Evolutionary conservation across 768 basidiomycete genomes (phyloP).

Genomic region (Tricholoma sp.): DNA sequence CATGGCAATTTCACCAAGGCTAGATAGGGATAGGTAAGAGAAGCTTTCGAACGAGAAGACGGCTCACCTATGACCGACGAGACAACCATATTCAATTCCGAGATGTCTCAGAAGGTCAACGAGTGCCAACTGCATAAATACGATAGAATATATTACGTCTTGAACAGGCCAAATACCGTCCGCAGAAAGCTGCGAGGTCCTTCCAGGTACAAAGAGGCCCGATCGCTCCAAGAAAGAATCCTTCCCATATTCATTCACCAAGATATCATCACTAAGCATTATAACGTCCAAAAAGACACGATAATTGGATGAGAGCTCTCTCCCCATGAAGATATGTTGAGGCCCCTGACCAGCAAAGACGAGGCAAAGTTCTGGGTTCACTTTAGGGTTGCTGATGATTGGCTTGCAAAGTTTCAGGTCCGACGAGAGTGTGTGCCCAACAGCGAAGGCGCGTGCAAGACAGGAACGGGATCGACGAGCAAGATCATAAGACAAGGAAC

Average conservation of each 20-base stretch:
- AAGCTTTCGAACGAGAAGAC: no score
- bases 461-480: neutral
- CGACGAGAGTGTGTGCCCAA: neutral
- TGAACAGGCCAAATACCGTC: conserved; percentile 3
- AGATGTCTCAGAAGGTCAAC: conserved; percentile 7
- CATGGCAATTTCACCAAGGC: conserved; percentile 1
- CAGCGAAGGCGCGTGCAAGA: neutral
- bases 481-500: conserved; percentile 1
- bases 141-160: conserved; percentile 7
- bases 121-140: conserved; percentile 7
- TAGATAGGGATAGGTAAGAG: neutral
- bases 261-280: neutral
- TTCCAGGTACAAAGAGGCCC: neutral
- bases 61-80: conserved; percentile 1
- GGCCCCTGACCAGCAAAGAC: conserved; percentile 2
- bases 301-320: neutral
- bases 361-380: neutral
- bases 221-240: neutral
- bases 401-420: neutral
- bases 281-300: neutral
- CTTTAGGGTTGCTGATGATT: neutral
- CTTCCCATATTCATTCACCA: neutral
- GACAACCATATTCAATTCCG: conserved; percentile 4
- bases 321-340: neutral
- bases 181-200: neutral